Base-by-base conservation (phyloP, 176 grass and related monocot genomes). In the Secale cereale region DNA sequence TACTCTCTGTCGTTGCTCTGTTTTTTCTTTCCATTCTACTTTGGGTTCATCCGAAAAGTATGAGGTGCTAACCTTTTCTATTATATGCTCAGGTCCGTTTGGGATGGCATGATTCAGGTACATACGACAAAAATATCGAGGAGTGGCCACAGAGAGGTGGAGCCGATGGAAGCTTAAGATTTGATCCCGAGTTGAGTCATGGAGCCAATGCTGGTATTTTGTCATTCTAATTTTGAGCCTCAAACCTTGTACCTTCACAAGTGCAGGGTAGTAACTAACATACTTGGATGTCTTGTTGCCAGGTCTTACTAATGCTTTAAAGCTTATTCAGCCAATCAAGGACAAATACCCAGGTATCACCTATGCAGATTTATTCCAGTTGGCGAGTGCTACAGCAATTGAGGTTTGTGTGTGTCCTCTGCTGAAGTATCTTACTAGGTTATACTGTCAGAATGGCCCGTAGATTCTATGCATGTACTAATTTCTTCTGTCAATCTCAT, bases 61-160 rank as follows among this genome's bases (percentile, higher is more conserved):
- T 48, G 13, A 75, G 32, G 11, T 65, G 62, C 17, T 62, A 26
- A 90, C 30, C 0, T 4, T 72, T 82, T 78, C 2, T 8, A 5
- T 22, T 62, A 54, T 62, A 54, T 86, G 74, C 28, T 48, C 67
- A 98, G 96, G 91, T 98, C 52, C 93, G 96, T 76, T 71, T 98
- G 35, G 96, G 96, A 32, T 98, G 96, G 96, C 96, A 98, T 82
- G 96, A 98, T 92, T 91, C 96, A 10, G 96, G 96, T 67, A 98
- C 96, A 2, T 95, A 95, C 66, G 91, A 98, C 70, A 98, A 98
- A 82, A 95, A 84, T 75, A 95, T 98, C 31, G 84, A 90, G 78
- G 96, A 92, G 64, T 95, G 93, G 93, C 93, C 93, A 22, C 93
- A 91, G 60, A 63, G 96, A 57, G 96, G 96, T 59, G 96, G 96